A percentile compares a stretch with the other conserved stretches of the same genome.
phyloP scores from a whole-genome alignment of 169 alveolate species.

The Theileria parva region DNA sequence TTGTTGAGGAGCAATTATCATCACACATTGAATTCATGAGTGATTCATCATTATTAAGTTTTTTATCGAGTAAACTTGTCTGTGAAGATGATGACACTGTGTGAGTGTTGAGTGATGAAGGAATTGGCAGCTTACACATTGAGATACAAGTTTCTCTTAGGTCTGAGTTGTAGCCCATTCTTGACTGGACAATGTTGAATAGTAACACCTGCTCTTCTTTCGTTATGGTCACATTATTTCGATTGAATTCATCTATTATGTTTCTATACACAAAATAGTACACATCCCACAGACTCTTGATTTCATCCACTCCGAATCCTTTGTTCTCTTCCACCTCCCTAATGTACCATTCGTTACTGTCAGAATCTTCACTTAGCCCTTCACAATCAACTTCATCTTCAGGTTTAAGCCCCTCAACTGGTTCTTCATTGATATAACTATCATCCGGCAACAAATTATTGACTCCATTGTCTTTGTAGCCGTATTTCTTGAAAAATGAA shows the following conservation, averaged over 20 bases:
- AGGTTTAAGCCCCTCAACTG: not conserved
- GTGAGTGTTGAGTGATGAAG: not conserved
- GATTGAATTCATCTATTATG: slow-evolving; percentile 57
- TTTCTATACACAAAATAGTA: slow-evolving; percentile 68
- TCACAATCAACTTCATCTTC: slow-evolving; percentile 16
- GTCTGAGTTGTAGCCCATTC: slow-evolving; percentile 60
- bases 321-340: not conserved
- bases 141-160: slow-evolving; percentile 62
- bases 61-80: slow-evolving; percentile 20
- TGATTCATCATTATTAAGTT: not conserved
- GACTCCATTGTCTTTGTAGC: not conserved
- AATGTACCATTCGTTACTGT: slow-evolving; percentile 15
- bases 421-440: not conserved
- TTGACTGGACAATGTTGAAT: slow-evolving; percentile 49
- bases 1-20: not conserved
- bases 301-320: not conserved
- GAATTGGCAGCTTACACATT: slow-evolving; percentile 55
- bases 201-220: slow-evolving; percentile 35
- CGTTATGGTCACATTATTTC: slow-evolving; percentile 8
- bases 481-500: not conserved
- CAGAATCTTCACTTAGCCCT: slow-evolving; percentile 34
- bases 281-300: slow-evolving; percentile 72
- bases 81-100: not conserved
- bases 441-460: not conserved
- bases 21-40: slow-evolving; percentile 28